Conservation (phyloP, 148 eudicot genomes). For the Silene conica region DNA sequence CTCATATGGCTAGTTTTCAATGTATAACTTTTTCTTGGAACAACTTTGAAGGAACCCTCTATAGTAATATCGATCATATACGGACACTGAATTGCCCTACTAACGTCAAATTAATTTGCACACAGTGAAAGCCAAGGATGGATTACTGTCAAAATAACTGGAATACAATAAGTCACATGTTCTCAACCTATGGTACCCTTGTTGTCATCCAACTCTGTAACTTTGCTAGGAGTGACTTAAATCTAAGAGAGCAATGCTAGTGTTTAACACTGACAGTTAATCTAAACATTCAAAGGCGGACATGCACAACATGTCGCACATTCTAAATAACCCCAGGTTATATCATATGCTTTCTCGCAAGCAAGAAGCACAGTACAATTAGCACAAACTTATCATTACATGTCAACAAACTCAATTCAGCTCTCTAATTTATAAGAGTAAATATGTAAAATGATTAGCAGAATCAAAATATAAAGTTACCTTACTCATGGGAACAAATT, state of each 20-base stretch:
- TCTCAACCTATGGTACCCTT: too few relatives aligned
- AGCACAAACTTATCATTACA: background rate
- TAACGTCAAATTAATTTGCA: too few relatives aligned
- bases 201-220: background rate
- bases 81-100: too few relatives aligned
- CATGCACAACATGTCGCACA: too few relatives aligned
- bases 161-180: too few relatives aligned
- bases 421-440: background rate
- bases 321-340: too few relatives aligned
- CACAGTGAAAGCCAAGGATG: too few relatives aligned
- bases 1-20: background rate
- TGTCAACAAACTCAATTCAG: background rate
- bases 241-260: background rate
- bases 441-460: constrained; percentile 12
- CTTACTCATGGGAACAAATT: constrained; percentile 28
- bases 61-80: too few relatives aligned
- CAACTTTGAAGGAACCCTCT: background rate
- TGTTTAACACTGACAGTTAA: background rate
- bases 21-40: background rate
- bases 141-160: too few relatives aligned
- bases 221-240: background rate
- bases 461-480: constrained; percentile 7
- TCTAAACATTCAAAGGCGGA: too few relatives aligned
- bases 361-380: background rate
- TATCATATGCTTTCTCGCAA: background rate